These are phyloP conservation scores for Colletotrichum zoysiae DNA, from an alignment of 2,329 filamentous ascomycete species.

Conservation along the genomic window DNA sequence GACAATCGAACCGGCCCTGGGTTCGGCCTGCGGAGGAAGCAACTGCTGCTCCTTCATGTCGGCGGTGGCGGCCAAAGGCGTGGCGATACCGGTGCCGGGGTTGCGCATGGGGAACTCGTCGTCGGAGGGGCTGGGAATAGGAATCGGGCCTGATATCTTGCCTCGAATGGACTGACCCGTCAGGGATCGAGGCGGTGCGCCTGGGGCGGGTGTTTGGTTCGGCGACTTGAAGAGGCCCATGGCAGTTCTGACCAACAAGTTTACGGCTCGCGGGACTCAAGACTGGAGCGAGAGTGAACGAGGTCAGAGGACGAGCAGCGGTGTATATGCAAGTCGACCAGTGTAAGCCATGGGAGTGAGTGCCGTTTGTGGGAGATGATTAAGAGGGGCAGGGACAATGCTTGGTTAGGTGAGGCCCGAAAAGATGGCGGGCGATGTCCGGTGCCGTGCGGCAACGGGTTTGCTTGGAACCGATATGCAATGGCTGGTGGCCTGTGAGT, in stretches of 20 bases:
- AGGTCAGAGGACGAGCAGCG: slow-evolving; percentile 23
- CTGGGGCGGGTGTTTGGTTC: slow-evolving; percentile 52
- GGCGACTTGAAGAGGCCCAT: slow-evolving; percentile 61
- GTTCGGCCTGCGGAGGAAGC: slow-evolving; percentile 37
- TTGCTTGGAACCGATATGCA: slow-evolving; percentile 26
- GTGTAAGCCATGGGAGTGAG: slow-evolving; percentile 33
- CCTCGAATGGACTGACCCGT: slow-evolving; percentile 65
- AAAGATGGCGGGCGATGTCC: slow-evolving; percentile 27
- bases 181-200: slow-evolving; percentile 52
- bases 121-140: slow-evolving; percentile 61
- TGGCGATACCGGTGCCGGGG: slow-evolving; percentile 53
- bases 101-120: slow-evolving; percentile 68
- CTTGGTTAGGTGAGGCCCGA: slow-evolving; percentile 28
- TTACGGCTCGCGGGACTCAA: slow-evolving; percentile 25
- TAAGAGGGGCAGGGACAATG: slow-evolving; percentile 30
- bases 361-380: slow-evolving; percentile 21
- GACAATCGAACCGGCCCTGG: slow-evolving; percentile 20
- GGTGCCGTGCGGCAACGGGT: slow-evolving; percentile 29
- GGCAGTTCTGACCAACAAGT: slow-evolving; percentile 21
- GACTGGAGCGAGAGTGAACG: slow-evolving; percentile 24
- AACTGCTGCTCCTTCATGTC: slow-evolving; percentile 43
- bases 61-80: slow-evolving; percentile 46
- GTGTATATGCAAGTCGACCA: slow-evolving; percentile 39
- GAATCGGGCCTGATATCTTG: slow-evolving; percentile 72
- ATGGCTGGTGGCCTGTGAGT: slow-evolving; percentile 6